Conservation (phyloP, 75 land plant genomes). For the Isoetes taiwanensis region DNA sequence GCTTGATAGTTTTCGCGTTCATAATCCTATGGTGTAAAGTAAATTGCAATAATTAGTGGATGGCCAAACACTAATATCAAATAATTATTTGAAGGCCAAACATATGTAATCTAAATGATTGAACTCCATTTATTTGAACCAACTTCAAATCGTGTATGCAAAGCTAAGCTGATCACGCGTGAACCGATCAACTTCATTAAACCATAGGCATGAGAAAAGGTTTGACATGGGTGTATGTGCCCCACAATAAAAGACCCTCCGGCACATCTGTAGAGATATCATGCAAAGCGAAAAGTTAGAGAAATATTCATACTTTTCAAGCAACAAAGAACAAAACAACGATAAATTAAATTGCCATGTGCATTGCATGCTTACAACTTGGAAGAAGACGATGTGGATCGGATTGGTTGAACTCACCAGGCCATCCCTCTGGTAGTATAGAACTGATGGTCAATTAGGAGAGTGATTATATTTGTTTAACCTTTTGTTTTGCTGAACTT, state of each 20-base stretch:
- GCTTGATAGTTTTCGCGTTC: no score
- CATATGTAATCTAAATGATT: conserved; percentile 60
- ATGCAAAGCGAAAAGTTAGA: no score
- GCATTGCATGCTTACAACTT: conserved; percentile 53
- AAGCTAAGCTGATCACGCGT: conserved; percentile 96
- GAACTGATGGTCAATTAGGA: conserved; percentile 87
- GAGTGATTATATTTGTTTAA: conserved; percentile 90
- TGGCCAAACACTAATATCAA: no score
- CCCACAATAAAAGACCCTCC: conserved; percentile 91
- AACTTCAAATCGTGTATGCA: conserved; percentile 86
- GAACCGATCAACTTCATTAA: conserved; percentile 93
- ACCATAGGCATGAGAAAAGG: conserved; percentile 96
- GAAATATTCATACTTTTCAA: no score
- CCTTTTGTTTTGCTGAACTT: conserved; percentile 84
- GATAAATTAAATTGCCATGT: not conserved
- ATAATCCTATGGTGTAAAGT: no score
- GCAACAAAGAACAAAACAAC: no score
- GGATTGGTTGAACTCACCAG: conserved; percentile 67
- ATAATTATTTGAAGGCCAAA: no score
- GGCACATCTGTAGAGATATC: conserved; percentile 98
- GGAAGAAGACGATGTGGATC: conserved; percentile 72
- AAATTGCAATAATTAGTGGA: no score
- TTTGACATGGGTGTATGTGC: conserved; percentile 98
- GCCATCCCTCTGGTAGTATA: conserved; percentile 81
- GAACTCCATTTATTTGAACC: conserved; percentile 54